Percentiles rank a stretch among this genome's conserved stretches.
phyloP scores from a whole-genome alignment of 2,329 filamentous ascomycete genomes.

The Rutstroemia sp. region DNA sequence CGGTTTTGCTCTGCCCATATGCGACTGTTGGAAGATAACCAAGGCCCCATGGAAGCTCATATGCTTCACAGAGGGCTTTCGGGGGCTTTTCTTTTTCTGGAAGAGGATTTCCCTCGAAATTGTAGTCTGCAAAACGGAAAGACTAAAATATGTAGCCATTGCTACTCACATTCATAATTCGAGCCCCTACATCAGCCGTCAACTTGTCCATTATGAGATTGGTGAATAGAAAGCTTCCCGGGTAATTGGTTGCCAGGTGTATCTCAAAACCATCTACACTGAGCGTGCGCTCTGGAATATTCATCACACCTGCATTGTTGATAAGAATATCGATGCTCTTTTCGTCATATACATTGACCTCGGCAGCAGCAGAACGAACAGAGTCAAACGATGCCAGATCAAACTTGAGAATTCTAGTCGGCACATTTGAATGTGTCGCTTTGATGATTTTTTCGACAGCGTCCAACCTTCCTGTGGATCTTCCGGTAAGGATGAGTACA shows the following conservation, averaged over 20 bases:
- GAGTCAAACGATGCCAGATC: constrained; percentile 34
- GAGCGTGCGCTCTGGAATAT: not conserved
- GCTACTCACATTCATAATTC: constrained; percentile 23
- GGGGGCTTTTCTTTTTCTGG: not conserved
- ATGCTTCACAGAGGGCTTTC: not conserved
- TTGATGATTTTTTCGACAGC: constrained; percentile 5
- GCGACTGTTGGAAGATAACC: not conserved
- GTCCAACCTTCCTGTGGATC: constrained; percentile 3
- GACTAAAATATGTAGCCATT: constrained; percentile 31
- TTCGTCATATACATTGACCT: constrained; percentile 28
- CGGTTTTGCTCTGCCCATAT: constrained; percentile 25
- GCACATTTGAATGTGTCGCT: not conserved
- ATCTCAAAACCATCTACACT: constrained; percentile 12
- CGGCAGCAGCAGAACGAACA: constrained; percentile 33
- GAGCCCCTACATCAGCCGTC: not conserved
- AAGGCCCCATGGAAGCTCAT: not conserved
- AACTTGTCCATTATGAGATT: constrained; percentile 13
- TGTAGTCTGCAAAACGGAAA: constrained; percentile 29
- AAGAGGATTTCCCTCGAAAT: not conserved
- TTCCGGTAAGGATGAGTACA: constrained; percentile 10
- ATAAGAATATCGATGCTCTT: constrained; percentile 35
- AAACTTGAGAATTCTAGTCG: constrained; percentile 5
- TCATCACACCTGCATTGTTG: constrained; percentile 19
- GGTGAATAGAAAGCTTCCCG: constrained; percentile 16
- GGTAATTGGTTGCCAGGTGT: constrained; percentile 14